phyloP scores from a whole-genome alignment of 1,284 basidiomycete species.

The Puccinia horiana region DNA sequence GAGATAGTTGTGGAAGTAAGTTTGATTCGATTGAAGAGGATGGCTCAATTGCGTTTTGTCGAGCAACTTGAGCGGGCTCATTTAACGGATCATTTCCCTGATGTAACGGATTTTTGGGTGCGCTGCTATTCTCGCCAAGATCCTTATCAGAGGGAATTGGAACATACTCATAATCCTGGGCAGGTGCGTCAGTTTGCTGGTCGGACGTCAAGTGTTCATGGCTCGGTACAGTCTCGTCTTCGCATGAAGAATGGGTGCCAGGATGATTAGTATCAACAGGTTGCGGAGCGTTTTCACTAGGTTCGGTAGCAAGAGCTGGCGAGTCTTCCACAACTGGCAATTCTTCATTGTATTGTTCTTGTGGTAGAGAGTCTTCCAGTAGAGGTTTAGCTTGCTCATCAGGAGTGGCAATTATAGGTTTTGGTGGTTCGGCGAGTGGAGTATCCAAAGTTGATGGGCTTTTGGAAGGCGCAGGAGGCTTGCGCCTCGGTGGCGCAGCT shows the following conservation, averaged over 20 bases:
- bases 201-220: neutral
- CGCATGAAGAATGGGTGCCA: neutral
- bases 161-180: neutral
- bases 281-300: neutral
- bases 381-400: neutral
- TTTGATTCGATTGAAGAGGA: neutral
- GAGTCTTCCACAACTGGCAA: neutral
- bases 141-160: slow-evolving; percentile 8
- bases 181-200: neutral
- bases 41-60: neutral
- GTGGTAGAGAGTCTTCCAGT: neutral
- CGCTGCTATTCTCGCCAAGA: neutral
- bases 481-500: slow-evolving; percentile 43
- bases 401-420: neutral
- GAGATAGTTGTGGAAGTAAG: slow-evolving; percentile 2
- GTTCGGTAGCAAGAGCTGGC: neutral
- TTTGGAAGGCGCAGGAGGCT: slow-evolving; percentile 29
- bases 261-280: neutral
- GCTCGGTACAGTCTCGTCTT: neutral
- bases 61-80: neutral
- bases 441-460: slow-evolving; percentile 3
- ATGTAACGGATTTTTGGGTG: neutral
- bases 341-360: neutral
- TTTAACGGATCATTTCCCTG: neutral
- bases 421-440: neutral